Conservation (phyloP, 225 moss, liverwort and hornwort genomes). For the Pseudoscleropodium purum region DNA sequence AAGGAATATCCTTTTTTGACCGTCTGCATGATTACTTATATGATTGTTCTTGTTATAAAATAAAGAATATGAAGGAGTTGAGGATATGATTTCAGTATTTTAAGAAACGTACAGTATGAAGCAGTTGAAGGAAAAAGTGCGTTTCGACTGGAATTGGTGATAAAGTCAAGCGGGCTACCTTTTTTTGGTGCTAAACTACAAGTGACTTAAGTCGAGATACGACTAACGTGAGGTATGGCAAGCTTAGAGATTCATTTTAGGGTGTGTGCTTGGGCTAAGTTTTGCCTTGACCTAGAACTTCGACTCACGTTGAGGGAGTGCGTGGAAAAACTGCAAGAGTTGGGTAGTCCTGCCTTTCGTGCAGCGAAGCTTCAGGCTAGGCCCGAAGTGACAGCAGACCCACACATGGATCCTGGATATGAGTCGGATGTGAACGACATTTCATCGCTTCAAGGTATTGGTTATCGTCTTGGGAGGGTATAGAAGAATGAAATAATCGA, state of each 20-base stretch:
- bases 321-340: slow-evolving; percentile 90
- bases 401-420: slow-evolving; percentile 92
- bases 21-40: neutral
- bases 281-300: slow-evolving; percentile 43
- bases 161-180: neutral
- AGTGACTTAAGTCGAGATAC: neutral
- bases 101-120: neutral
- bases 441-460: slow-evolving; percentile 25
- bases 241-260: neutral
- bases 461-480: neutral
- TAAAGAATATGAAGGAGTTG: neutral
- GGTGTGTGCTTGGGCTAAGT: neutral
- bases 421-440: slow-evolving; percentile 77
- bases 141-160: neutral
- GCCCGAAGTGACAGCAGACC: slow-evolving; percentile 85
- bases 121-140: neutral
- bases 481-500: too few relatives aligned
- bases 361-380: slow-evolving; percentile 90
- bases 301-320: slow-evolving; percentile 81
- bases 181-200: neutral
- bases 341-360: slow-evolving; percentile 84
- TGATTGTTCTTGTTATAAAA: neutral
- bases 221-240: neutral
- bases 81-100: neutral
- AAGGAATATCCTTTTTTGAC: neutral